Conservation (phyloP, 2,329 filamentous ascomycete genomes). For the Aspergillus spinulosporus region DNA sequence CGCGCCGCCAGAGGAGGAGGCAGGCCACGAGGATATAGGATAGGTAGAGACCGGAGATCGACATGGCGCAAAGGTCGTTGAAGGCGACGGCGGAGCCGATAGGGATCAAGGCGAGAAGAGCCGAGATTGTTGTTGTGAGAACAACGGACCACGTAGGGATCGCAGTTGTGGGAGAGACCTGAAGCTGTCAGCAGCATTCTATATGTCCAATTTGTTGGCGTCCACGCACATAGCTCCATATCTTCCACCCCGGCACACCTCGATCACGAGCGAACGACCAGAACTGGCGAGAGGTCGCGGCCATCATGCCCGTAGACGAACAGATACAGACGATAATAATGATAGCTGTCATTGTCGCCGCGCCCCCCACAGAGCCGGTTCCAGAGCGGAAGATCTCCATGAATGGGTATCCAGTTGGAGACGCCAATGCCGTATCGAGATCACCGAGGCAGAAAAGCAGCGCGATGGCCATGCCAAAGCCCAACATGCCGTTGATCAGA, state of each 20-base stretch:
- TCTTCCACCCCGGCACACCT: constrained; percentile 31
- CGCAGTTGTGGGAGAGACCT: constrained; percentile 28
- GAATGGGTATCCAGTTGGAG: constrained; percentile 38
- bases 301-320: constrained; percentile 36
- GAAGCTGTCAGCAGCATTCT: not conserved
- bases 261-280: constrained; percentile 33
- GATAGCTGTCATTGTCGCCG: constrained; percentile 29
- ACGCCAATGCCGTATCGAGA: constrained; percentile 28
- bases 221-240: constrained; percentile 14
- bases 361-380: constrained; percentile 30
- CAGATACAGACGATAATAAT: constrained; percentile 33
- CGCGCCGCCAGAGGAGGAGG: constrained; percentile 32
- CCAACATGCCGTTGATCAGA: constrained; percentile 40
- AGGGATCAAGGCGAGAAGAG: constrained; percentile 36
- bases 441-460: constrained; percentile 43
- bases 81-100: constrained; percentile 35
- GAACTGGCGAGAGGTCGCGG: constrained; percentile 48
- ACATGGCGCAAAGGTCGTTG: constrained; percentile 37
- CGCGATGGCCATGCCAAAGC: constrained; percentile 41
- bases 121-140: constrained; percentile 29
- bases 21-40: constrained; percentile 32
- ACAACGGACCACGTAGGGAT: constrained; percentile 31
- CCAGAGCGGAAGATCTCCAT: constrained; percentile 39
- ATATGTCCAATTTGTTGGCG: too few species aligned
- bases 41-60: constrained; percentile 33